Base-by-base conservation (phyloP, 1,284 basidiomycete genomes). In the Entoloma clypeatum region DNA sequence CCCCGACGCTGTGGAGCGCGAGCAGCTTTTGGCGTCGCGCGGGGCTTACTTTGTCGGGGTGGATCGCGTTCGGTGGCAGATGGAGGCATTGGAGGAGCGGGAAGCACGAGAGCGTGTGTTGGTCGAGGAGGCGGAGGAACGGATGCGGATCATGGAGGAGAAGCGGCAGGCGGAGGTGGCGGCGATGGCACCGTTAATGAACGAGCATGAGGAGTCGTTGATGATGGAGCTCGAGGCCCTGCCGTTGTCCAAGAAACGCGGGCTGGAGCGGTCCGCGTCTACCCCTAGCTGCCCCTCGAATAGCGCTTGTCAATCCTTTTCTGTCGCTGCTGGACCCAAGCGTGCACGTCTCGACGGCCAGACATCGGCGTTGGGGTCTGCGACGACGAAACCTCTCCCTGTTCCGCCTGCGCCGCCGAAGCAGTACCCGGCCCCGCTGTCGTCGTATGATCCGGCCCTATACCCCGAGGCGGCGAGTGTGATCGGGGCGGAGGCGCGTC, bases 371-470 rank as follows among this genome's bases (percentile, higher is more conserved):
- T 23, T 13, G 13, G 16, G 14, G 13, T 7, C 39, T 22, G 7
- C 30, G 19, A 21, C 32, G 14, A 16, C 41, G 24, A 26, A 33
- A 13, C 34, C 47, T 31, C 37, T 44, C 3, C 44, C 41, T 8
- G 28, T 45, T 9, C 39, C 34, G 1, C 14, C 34, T 16, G 21
- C 48, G 10, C 41, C 43, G 13, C 37, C 32, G 26, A 60, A 58
- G 41, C 63, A 67, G 44, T 67, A 62, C 48, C 63, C 61, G n/a
- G 61, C 61, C 1, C 61, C 63, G 1, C 28, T 63, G 13, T 54
- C 56, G 17, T 47, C 59, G 4, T 64, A 64, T 27, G 53, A 65
- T 27, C 63, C 63, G 1, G 32, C 45, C 8, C n/a, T 63, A 5
- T 65, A 66, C 52, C 63, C 63, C 0, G 60, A 66, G 11, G 63